These are phyloP conservation scores for Mucor racemosus DNA, from an alignment of 371 early-diverging fungal genomes.

Conservation along the genomic window DNA sequence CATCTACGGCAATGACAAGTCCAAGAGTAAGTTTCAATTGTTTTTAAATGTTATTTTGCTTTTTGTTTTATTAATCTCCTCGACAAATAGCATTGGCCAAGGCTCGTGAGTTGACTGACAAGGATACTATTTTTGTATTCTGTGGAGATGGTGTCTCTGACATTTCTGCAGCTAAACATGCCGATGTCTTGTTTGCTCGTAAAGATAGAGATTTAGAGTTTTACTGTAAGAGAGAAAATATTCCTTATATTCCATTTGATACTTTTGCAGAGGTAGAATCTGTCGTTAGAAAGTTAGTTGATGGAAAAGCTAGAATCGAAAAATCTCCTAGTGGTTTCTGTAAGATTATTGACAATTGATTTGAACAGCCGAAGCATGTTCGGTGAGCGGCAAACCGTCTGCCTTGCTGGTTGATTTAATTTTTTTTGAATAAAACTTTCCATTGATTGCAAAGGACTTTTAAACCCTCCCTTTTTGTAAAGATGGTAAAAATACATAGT, in stretches of 20 bases:
- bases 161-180: conserved; percentile 70
- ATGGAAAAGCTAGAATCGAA: conserved; percentile 34
- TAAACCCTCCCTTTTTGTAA: conserved; percentile 9
- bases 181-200: conserved; percentile 69
- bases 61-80: background rate
- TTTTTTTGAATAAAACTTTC: conserved; percentile 2
- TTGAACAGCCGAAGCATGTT: background rate
- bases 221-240: conserved; percentile 59
- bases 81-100: conserved; percentile 33
- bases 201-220: conserved; percentile 64
- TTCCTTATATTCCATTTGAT: conserved; percentile 59
- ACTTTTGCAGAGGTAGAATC: conserved; percentile 54
- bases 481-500: background rate
- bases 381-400: background rate
- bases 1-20: conserved; percentile 67
- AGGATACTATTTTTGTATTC: conserved; percentile 59
- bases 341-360: conserved; percentile 33
- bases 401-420: background rate
- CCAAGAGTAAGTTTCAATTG: conserved; percentile 38
- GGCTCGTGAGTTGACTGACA: conserved; percentile 39
- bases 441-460: background rate
- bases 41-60: background rate
- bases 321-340: conserved; percentile 45
- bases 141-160: conserved; percentile 77
- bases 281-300: conserved; percentile 36